Percentiles rank a stretch among this genome's conserved stretches.
Evolutionary conservation across 75 land plant genomes (phyloP).

Genomic region (Pinus taeda): DNA sequence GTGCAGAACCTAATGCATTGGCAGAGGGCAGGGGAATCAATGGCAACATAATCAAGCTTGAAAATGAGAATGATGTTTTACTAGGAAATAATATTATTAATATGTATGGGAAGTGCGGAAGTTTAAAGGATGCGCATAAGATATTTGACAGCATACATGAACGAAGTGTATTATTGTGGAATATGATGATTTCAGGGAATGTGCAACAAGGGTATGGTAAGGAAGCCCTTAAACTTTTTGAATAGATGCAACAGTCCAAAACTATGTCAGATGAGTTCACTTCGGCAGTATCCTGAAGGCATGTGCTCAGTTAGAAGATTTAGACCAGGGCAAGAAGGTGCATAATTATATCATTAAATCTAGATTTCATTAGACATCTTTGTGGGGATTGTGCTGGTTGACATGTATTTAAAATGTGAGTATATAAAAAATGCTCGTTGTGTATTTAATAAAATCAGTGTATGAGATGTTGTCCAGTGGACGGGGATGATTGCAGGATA

Average conservation of each 20-base stretch:
- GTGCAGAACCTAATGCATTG: constrained; percentile 3
- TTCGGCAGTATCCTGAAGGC: background rate
- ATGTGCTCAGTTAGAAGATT: background rate
- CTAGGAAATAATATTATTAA: constrained; percentile 41
- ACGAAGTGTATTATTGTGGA: constrained; percentile 14
- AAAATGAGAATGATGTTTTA: constrained; percentile 12
- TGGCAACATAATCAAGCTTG: constrained; percentile 21
- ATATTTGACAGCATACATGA: constrained; percentile 27
- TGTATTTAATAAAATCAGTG: constrained; percentile 44
- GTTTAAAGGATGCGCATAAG: constrained; percentile 24
- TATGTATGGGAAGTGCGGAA: constrained; percentile 54
- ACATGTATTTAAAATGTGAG: constrained; percentile 58
- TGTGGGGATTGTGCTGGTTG: constrained; percentile 52
- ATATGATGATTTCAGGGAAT: background rate
- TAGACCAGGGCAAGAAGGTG: background rate
- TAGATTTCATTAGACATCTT: no score
- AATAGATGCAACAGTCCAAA: background rate
- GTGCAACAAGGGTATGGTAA: background rate
- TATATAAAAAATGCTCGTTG: constrained; percentile 21
- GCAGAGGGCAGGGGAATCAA: constrained; percentile 42
- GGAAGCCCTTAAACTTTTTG: background rate
- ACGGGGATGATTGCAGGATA: constrained; percentile 31
- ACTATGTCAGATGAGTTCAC: background rate
- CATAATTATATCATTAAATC: background rate
- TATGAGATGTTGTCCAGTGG: constrained; percentile 47